Evolutionary conservation across 768 basidiomycete species (phyloP), one percentile per base, ranked within the genome.

Genomic region (Coprinopsis sp.): DNA sequence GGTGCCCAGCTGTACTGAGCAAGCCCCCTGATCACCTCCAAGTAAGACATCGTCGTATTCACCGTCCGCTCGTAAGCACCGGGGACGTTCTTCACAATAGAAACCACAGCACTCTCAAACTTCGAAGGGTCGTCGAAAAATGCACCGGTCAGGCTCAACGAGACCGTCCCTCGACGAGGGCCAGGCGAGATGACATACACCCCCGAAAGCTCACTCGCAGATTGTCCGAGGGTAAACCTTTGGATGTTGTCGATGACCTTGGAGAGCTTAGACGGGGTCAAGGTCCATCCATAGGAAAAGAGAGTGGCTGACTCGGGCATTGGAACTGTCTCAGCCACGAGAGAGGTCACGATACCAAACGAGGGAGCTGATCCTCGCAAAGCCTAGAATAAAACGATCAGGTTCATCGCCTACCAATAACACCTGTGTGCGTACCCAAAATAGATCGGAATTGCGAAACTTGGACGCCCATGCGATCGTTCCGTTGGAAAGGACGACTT

Each of bases 401-500:
- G 38, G 33, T 23, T 3, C n/a, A 24, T 12, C n/a, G 33, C 22
- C 19, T 31, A 36, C 1, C 14, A 11, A 18, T 1, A 5, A 6
- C 31, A 13, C 16, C 24, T 30, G n/a, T 25, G 38, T 31, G 47
- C 67, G 24, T 54, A 75, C 78, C 66, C 73, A 79, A 57, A 79
- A 81, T 0, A 82, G 62, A 45, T 82, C 75, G 0, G 69, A 37
- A 49, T 78, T 62, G 0, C 56, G 45, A 1, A 63, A 49, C 11
- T 56, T 55, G 1, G 70, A 72, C 7, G 72, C 68, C 22, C 66
- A 66, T 1, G 62, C 60, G n/a, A 70, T 64, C 0, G 69, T 70
- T 14, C 72, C 73, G 49, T 75, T 69, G 0, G 76, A 72, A 14
- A 76, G 62, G 8, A 75, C 75, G 1, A 73, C 53, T 23, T 70